Evolutionary conservation across 495 filamentous ascomycete species (phyloP).

Genomic region (Podospora didyma): DNA sequence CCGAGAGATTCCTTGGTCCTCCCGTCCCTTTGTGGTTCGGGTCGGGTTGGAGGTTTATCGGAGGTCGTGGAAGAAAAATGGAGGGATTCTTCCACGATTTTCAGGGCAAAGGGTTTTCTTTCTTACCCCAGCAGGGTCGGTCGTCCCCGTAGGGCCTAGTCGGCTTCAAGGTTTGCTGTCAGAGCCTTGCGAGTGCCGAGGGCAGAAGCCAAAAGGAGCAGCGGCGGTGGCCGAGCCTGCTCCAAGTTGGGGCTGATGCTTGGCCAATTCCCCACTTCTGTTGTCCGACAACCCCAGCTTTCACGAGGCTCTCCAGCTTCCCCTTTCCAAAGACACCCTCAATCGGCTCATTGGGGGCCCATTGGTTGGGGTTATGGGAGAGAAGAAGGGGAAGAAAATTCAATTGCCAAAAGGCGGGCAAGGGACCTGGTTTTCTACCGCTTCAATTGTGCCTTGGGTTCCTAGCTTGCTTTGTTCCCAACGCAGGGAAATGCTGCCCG

Average conservation of each 20-base stretch:
- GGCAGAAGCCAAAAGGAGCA: not conserved
- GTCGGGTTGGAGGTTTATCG: too few relatives aligned
- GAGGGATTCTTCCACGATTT: too few relatives aligned
- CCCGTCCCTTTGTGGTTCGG: too few relatives aligned
- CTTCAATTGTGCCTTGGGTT: not conserved
- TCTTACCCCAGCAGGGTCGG: too few relatives aligned
- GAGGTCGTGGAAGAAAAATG: too few relatives aligned
- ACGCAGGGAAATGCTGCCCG: slow-evolving; percentile 15
- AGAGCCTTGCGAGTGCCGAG: too few relatives aligned
- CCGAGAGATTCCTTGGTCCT: too few relatives aligned
- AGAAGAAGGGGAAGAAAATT: not conserved
- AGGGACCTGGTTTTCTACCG: slow-evolving; percentile 3
- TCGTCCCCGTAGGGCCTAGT: too few relatives aligned
- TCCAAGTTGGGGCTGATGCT: not conserved
- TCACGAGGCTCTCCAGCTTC: not conserved
- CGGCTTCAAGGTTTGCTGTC: too few relatives aligned
- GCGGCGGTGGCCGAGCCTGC: not conserved
- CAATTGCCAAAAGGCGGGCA: not conserved
- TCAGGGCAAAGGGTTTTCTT: too few relatives aligned
- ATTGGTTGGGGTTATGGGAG: not conserved
- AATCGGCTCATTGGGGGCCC: not conserved
- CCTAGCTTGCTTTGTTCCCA: not conserved
- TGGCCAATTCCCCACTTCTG: not conserved
- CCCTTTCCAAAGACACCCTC: slow-evolving; percentile 2
- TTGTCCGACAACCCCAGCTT: not conserved